Percentiles rank a stretch among this genome's conserved stretches.
Conservation (phyloP, 108 stramenopile genomes). For the Bacterosira constricta region DNA sequence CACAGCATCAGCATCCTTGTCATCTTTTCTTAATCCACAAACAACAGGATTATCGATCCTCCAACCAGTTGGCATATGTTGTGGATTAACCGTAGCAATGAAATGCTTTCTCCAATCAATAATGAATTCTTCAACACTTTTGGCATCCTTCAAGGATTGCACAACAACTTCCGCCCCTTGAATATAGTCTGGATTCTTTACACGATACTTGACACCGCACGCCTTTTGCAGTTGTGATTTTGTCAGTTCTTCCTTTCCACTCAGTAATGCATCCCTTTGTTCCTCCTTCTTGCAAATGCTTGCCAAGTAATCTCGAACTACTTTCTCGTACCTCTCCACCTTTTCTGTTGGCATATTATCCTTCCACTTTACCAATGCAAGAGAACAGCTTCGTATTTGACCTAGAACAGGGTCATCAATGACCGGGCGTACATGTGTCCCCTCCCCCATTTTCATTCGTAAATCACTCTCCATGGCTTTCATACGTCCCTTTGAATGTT, state of each 20-base stretch:
- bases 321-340: constrained; percentile 32
- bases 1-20: no score
- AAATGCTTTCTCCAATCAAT: constrained; percentile 76
- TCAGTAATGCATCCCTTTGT: constrained; percentile 30
- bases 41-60: constrained; percentile 68
- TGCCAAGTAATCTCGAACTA: constrained; percentile 34
- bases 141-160: constrained; percentile 28
- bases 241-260: constrained; percentile 34
- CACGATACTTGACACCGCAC: constrained; percentile 50
- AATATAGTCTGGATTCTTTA: constrained; percentile 68
- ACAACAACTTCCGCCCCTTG: constrained; percentile 64
- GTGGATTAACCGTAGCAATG: constrained; percentile 54
- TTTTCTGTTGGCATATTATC: constrained; percentile 52
- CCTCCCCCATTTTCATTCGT: constrained; percentile 6
- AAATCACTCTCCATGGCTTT: constrained; percentile 44
- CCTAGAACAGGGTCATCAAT: constrained; percentile 38
- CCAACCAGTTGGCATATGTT: constrained; percentile 77
- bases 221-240: constrained; percentile 52
- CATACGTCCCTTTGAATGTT: constrained; percentile 49
- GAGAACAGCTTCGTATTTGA: constrained; percentile 61
- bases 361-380: constrained; percentile 60
- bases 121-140: constrained; percentile 62
- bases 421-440: constrained; percentile 32
- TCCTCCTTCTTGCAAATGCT: constrained; percentile 1
- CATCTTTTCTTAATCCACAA: no score